phyloP scores from a whole-genome alignment of 805 yeast genomes.

The Barnettozyma sp. region DNA sequence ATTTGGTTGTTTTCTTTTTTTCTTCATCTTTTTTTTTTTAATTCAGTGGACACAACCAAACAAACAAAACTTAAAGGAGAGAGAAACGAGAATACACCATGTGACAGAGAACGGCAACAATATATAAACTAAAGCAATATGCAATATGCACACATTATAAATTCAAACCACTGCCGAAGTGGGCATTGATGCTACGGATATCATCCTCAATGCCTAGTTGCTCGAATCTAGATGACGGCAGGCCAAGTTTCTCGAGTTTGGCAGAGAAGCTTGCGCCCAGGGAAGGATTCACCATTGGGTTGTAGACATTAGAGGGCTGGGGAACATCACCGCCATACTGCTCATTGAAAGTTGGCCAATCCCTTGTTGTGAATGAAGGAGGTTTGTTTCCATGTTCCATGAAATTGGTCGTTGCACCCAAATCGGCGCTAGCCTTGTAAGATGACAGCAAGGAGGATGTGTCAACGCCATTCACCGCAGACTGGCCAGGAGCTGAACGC shows the following conservation, averaged over 20 bases:
- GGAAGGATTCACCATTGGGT: slow-evolving; percentile 14
- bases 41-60: too few species aligned
- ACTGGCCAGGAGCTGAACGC: slow-evolving; percentile 14
- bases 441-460: slow-evolving; percentile 35
- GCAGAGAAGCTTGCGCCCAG: slow-evolving; percentile 31
- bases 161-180: slow-evolving; percentile 10
- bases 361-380: slow-evolving; percentile 15
- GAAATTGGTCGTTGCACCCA: slow-evolving; percentile 10
- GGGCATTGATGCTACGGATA: slow-evolving; percentile 13
- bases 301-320: slow-evolving; percentile 16
- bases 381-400: slow-evolving; percentile 10
- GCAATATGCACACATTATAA: not conserved
- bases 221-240: slow-evolving; percentile 19
- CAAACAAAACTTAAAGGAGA: too few species aligned
- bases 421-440: slow-evolving; percentile 26
- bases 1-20: too few species aligned
- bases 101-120: too few species aligned
- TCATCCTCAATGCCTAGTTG: slow-evolving; percentile 18
- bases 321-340: slow-evolving; percentile 13
- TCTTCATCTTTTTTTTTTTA: too few species aligned
- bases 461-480: slow-evolving; percentile 28
- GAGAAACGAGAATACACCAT: too few species aligned
- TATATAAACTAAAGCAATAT: too few species aligned
- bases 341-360: slow-evolving; percentile 24
- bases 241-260: slow-evolving; percentile 26